Evolutionary conservation across 495 filamentous ascomycete genomes (phyloP), one percentile per base, ranked within the genome.

Genomic region (Evansstolkia leycettana): DNA sequence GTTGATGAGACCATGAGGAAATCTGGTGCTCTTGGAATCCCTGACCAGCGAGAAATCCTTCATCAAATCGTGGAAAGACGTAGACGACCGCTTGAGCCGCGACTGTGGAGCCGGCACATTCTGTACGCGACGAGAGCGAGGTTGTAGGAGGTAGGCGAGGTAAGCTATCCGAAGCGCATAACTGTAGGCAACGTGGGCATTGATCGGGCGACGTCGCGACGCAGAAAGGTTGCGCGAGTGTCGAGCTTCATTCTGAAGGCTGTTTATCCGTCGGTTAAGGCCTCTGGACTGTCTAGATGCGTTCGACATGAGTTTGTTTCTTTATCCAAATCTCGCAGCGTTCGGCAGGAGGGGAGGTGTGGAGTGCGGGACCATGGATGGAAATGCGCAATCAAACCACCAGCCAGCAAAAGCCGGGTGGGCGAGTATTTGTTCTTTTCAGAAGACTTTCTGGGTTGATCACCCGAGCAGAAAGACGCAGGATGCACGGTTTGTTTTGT

Each of bases 111-210:
- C 69, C 10, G 75, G 62, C 32, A 84, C 74, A 73, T 82, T 88
- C 62, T 93, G 83, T 45, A 82, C 78, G 48, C 86, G 74, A 55
- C 86, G 86, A 43, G 81, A 72, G 45, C 86, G 80, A 42, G 92
- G 90, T 48, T 93, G 82, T 33, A 99, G 77, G 17, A 96, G 78
- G 57, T 99, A 88, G 62, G 84, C 65, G 19, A 99, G 80, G 58
- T 86, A 95, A 45, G 92, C 87, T 46, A 84, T 78, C 34, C 92
- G 82, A 34, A 99, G 76, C 42, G 87, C 85, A 54, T 80, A 93
- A 26, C 75, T 80, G 63, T 87, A 93, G 55, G 84, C 87, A 60
- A 94, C 84, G 43, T 84, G 67, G 40, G 67, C 57, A 43, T 57
- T 69, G 33, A 79, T 55, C 17, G 60, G 55, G 17, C 64, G 65